Evolutionary conservation across 768 basidiomycete genomes (phyloP).

Genomic region (Lactarius tabidus): DNA sequence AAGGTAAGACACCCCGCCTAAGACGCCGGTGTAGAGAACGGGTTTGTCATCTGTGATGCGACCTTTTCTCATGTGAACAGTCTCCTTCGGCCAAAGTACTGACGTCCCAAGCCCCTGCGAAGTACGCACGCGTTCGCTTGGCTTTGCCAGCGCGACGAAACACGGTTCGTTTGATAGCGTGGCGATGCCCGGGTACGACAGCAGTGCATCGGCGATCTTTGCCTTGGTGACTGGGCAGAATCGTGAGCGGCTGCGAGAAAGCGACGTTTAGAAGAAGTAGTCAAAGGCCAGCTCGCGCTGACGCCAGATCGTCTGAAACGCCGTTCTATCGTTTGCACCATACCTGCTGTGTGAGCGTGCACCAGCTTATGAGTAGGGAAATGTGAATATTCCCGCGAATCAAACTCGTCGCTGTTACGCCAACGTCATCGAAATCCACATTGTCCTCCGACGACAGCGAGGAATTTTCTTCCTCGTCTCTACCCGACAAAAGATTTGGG

Average conservation of each 20-base stretch:
- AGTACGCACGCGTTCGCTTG: slow-evolving; percentile 21
- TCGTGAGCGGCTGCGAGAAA: slow-evolving; percentile 42
- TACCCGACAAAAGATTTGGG: slow-evolving; percentile 46
- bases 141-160: slow-evolving; percentile 27
- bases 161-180: slow-evolving; percentile 39
- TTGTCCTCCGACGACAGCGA: slow-evolving; percentile 42
- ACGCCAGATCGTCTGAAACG: slow-evolving; percentile 61
- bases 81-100: slow-evolving; percentile 25
- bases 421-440: slow-evolving; percentile 47
- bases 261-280: slow-evolving; percentile 50
- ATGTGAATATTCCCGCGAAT: slow-evolving; percentile 52
- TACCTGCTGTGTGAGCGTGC: neutral
- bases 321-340: slow-evolving; percentile 43
- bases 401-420: slow-evolving; percentile 68
- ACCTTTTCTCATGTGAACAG: slow-evolving; percentile 53
- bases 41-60: slow-evolving; percentile 61
- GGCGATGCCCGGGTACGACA: slow-evolving; percentile 31
- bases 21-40: slow-evolving; percentile 87
- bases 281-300: slow-evolving; percentile 50
- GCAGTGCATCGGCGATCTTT: slow-evolving; percentile 1
- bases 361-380: neutral
- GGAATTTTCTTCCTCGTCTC: slow-evolving; percentile 44
- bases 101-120: slow-evolving; percentile 18
- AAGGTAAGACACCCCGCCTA: slow-evolving; percentile 60
- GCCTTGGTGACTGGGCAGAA: slow-evolving; percentile 51